Base-by-base conservation (phyloP, 768 basidiomycete genomes). In the Lyophyllum decastes region DNA sequence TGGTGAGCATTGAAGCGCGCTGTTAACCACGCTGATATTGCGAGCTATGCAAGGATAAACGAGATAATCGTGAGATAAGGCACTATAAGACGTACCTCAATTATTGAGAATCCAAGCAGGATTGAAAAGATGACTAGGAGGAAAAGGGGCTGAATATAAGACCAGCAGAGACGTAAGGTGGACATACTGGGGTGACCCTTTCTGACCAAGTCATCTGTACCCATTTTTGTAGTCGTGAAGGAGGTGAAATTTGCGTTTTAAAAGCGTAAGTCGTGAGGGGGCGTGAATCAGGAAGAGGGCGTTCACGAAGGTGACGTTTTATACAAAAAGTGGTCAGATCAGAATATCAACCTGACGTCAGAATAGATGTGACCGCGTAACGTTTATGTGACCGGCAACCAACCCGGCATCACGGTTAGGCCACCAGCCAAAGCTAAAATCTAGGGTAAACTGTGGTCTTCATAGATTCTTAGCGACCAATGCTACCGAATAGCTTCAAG, bases 11-110 rank as follows among this genome's bases (percentile, higher is more conserved):
- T 84, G 75, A 83, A 93, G 44, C 74, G 78, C 14, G 85, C 74
- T 8, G 82, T 80, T 44, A 94, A 77, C 84, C 88, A 94, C 4
- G 90, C 86, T 3, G 92, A 78, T 60, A 91, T 83, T 24, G 84
- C 74, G 63, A 91, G 77, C 89, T 91, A 59, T 2, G 35, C 2
- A 11, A 12, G 16, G 61, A 33, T 44, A 16, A 49, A 47, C 30
- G 21, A 10, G 9, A 38, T 2, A 11, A 14, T 26, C 46, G 19
- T 17, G 33, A n/a, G n/a, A 3, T 10, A 43, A 21, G 22, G 17
- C 41, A 26, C n/a, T 30, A 22, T 10, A 7, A 33, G 6, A 25
- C 16, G 62, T 52, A 87, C 89, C 77, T 89, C 84, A 61, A 92
- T 83, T 62, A 88, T 80, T 30, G 80, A 78, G 70, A 88, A 83